Base-by-base conservation (phyloP, 2,329 filamentous ascomycete genomes). In the Colletotrichum aenigma region DNA sequence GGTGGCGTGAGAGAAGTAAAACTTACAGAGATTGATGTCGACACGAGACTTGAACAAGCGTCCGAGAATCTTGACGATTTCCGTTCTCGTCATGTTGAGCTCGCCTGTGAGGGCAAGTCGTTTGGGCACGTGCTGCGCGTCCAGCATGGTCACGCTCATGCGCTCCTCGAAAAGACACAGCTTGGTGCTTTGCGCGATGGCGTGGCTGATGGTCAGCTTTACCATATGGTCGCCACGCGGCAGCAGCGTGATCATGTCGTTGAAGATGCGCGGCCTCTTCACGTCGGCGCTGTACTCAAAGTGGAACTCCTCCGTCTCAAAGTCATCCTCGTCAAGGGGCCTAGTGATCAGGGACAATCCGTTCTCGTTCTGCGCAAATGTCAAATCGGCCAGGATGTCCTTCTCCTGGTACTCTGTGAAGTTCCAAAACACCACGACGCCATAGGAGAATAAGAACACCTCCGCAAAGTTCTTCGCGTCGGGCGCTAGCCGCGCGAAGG, bases 391-490 rank as follows among this genome's bases (percentile, higher is more conserved):
- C 26, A 99, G 90, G 62, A 98, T 95, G 80, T 98, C 96, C 85
- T 98, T 98, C 84, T 99, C 97, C 83, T 99, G 97, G 78, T 94
- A 91, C 84, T 98, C 96, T 13, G 95, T 96, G 80, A 99, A 98
- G 84, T 99, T 99, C 97, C 97, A 99, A 83, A 99, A 98, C 7
- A 99, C 97, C 0, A 97, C 96, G 1, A 99, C 96, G 24, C 97
- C 97, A 82, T 99, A 99, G 18, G 95, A 96, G 84, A 97, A 98
- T 80, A 99, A 94, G 82, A 98, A 98, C 92, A 98, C 95, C 85
- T 99, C 97, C 56, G 95, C 96, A 82, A 98, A 95, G 71, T 93
- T 90, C 81, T 96, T 93, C 43, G 93, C 91, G 81, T 95, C 92
- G 7, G 94, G 91, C 1, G 91, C 91, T 28, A 95, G 89, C 32